A percentile compares a stretch with the other conserved stretches of the same genome.
These are phyloP conservation scores for Mollisia scopiformis DNA, from an alignment of 2,329 filamentous ascomycete species.

Conservation along the genomic window DNA sequence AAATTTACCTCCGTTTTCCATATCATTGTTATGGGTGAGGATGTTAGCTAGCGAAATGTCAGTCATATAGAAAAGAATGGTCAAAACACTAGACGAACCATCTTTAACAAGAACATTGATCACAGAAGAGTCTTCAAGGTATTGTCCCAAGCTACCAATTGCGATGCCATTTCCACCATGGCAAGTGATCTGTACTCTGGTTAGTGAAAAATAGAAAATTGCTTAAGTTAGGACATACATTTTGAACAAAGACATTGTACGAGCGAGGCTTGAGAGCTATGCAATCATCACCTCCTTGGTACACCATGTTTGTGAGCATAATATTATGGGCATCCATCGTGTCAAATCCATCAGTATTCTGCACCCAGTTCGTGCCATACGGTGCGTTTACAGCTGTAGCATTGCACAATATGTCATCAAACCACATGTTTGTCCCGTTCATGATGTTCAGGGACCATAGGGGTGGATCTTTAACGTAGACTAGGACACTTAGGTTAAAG, in stretches of 20 bases:
- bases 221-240: constrained; percentile 35
- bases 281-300: constrained; percentile 60
- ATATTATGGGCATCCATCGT: constrained; percentile 58
- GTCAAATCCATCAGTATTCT: constrained; percentile 60
- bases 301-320: constrained; percentile 51
- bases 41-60: no score
- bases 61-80: no score
- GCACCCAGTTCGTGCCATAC: constrained; percentile 56
- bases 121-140: constrained; percentile 55
- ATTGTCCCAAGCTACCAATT: constrained; percentile 58
- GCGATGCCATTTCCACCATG: constrained; percentile 58
- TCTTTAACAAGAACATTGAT: constrained; percentile 51
- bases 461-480: constrained; percentile 52
- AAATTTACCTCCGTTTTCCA: constrained; percentile 48
- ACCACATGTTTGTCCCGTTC: constrained; percentile 56
- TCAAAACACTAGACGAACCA: no score
- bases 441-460: constrained; percentile 60
- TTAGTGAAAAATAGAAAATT: background rate
- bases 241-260: constrained; percentile 51
- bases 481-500: constrained; percentile 6
- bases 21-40: constrained; percentile 48
- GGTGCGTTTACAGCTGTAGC: constrained; percentile 53
- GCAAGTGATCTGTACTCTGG: constrained; percentile 41
- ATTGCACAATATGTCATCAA: constrained; percentile 54
- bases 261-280: constrained; percentile 59